A percentile compares a stretch with the other conserved stretches of the same genome.
These are phyloP conservation scores for Picochlorum sp. DNA, from an alignment of 139 green algal genomes.

Conservation along the genomic window DNA sequence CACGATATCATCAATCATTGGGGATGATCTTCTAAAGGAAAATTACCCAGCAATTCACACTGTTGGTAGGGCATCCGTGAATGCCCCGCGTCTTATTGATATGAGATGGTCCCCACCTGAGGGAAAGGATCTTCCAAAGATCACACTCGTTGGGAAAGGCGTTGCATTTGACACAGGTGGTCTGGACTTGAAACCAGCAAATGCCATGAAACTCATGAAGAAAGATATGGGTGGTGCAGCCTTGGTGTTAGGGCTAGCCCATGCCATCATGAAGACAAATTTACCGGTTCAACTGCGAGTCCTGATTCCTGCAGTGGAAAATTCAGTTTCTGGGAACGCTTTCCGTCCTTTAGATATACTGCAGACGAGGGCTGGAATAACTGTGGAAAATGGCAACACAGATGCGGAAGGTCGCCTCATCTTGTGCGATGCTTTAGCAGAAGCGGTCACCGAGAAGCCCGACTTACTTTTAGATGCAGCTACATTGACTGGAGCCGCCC, in stretches of 20 bases:
- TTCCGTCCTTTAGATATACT: constrained; percentile 49
- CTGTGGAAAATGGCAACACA: constrained; percentile 47
- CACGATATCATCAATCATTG: constrained; percentile 13
- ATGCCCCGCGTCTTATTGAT: constrained; percentile 30
- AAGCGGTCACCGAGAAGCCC: constrained; percentile 24
- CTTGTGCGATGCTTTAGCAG: constrained; percentile 44
- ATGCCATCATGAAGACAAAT: constrained; percentile 33
- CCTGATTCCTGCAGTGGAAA: constrained; percentile 55
- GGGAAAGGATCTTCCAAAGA: constrained; percentile 23
- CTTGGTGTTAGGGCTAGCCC: constrained; percentile 43
- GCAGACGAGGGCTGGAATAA: constrained; percentile 45
- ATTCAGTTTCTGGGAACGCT: constrained; percentile 34
- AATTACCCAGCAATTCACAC: constrained; percentile 55
- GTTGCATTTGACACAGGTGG: constrained; percentile 56
- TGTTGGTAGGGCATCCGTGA: constrained; percentile 42
- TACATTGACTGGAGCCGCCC: constrained; percentile 61
- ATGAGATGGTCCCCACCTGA: constrained; percentile 18
- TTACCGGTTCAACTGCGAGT: constrained; percentile 39
- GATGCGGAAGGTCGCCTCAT: constrained; percentile 54
- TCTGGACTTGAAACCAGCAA: constrained; percentile 53
- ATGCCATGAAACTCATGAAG: constrained; percentile 62
- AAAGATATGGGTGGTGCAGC: constrained; percentile 64
- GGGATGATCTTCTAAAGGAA: constrained; percentile 42
- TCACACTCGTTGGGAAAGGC: constrained; percentile 61
- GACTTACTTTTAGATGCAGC: constrained; percentile 59